phyloP scores from a whole-genome alignment of 2,329 filamentous ascomycete species.

The Gyromitra esculenta region DNA sequence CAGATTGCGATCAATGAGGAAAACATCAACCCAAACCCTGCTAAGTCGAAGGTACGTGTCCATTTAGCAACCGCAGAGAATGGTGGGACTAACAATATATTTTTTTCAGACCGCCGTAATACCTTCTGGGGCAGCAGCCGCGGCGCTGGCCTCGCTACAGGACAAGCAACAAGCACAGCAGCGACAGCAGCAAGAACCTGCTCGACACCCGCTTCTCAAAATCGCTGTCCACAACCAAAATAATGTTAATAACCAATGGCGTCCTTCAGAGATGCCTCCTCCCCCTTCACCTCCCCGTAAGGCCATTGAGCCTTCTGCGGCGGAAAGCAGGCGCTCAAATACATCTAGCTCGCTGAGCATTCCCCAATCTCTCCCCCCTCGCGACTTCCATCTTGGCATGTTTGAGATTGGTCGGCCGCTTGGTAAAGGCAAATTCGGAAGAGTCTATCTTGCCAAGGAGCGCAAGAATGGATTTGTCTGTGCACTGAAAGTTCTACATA shows the following conservation, averaged over 20 bases:
- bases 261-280: slow-evolving; percentile 55
- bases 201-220: slow-evolving; percentile 57
- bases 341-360: slow-evolving; percentile 47
- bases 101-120: slow-evolving; percentile 35
- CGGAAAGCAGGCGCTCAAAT: slow-evolving; percentile 59
- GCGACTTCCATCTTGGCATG: slow-evolving; percentile 85
- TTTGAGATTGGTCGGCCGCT: slow-evolving; percentile 90
- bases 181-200: slow-evolving; percentile 52
- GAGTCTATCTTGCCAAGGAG: slow-evolving; percentile 85
- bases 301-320: slow-evolving; percentile 66
- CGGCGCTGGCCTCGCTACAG: slow-evolving; percentile 41
- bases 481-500: slow-evolving; percentile 86
- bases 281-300: slow-evolving; percentile 62
- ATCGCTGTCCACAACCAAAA: slow-evolving; percentile 58
- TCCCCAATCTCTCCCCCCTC: slow-evolving; percentile 59
- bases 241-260: slow-evolving; percentile 49
- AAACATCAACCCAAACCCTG: slow-evolving; percentile 55
- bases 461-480: slow-evolving; percentile 82
- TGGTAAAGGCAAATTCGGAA: slow-evolving; percentile 87
- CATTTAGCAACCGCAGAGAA: slow-evolving; percentile 29
- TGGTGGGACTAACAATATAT: slow-evolving; percentile 9
- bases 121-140: slow-evolving; percentile 45
- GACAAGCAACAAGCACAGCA: slow-evolving; percentile 52
- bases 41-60: slow-evolving; percentile 53
- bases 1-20: slow-evolving; percentile 55